Conservation (phyloP, 2,329 filamentous ascomycete species). For the Chaetomium olivaceum region DNA sequence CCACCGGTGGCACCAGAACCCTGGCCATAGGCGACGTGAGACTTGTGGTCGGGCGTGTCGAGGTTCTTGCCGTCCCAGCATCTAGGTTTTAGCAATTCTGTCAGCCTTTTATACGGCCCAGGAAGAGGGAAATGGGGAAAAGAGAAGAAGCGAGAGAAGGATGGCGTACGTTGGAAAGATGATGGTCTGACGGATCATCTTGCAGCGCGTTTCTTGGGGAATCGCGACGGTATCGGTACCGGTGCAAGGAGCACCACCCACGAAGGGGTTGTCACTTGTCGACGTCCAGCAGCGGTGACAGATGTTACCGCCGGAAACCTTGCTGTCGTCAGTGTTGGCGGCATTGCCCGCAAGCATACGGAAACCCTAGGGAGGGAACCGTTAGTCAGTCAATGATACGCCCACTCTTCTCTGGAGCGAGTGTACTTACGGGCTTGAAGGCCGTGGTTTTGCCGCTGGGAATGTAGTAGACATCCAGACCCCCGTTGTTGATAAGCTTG, state of each 20-base stretch:
- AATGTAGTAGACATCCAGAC: constrained; percentile 49
- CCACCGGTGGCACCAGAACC: constrained; percentile 48
- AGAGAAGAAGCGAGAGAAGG: neutral
- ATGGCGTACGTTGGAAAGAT: constrained; percentile 46
- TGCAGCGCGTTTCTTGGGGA: constrained; percentile 47
- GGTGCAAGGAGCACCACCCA: constrained; percentile 52
- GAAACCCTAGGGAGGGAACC: constrained; percentile 41
- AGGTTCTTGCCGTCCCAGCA: constrained; percentile 51
- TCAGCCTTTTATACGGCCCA: neutral
- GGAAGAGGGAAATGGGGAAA: neutral
- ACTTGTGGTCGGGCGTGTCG: constrained; percentile 41
- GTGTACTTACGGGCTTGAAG: constrained; percentile 41
- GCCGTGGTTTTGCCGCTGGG: constrained; percentile 46
- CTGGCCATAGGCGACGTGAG: constrained; percentile 49
- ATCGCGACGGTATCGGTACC: constrained; percentile 53
- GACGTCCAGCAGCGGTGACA: constrained; percentile 52
- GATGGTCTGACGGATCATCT: constrained; percentile 56
- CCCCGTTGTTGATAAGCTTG: constrained; percentile 45
- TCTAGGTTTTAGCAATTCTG: constrained; percentile 30
- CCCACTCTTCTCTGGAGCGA: neutral
- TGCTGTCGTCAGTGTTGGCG: constrained; percentile 44
- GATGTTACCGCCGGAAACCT: constrained; percentile 44
- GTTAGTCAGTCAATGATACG: neutral
- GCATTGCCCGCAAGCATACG: constrained; percentile 50
- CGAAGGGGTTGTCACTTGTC: constrained; percentile 48